Evolutionary conservation across 2,329 filamentous ascomycete species (phyloP).

Genomic region (Furcasterigmium sp.): DNA sequence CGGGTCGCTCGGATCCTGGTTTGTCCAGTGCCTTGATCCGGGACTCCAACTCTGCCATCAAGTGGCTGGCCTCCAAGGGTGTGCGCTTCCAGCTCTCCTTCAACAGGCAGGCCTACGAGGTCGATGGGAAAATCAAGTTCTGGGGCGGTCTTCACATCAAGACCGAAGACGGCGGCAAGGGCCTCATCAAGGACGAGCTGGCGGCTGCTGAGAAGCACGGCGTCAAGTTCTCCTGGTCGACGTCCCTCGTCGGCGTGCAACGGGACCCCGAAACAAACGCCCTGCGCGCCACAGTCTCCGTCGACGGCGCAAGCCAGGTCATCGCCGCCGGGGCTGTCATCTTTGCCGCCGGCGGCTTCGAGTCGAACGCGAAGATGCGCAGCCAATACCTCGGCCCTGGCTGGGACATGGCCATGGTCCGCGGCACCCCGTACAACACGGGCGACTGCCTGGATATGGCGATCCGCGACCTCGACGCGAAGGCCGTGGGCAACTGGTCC

Average conservation of each 20-base stretch:
- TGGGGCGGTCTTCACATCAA: constrained; percentile 62
- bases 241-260: constrained; percentile 34
- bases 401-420: constrained; percentile 58
- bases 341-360: constrained; percentile 58
- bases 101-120: constrained; percentile 60
- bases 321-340: constrained; percentile 38
- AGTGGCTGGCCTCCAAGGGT: constrained; percentile 51
- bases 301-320: constrained; percentile 17
- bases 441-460: constrained; percentile 53
- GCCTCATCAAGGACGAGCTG: constrained; percentile 45
- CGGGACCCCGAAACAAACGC: constrained; percentile 20
- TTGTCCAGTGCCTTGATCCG: constrained; percentile 44
- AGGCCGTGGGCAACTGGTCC: constrained; percentile 52
- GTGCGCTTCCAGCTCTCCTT: constrained; percentile 56
- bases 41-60: constrained; percentile 43
- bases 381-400: constrained; percentile 47
- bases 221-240: constrained; percentile 40
- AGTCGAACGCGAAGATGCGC: constrained; percentile 53
- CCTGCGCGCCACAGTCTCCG: constrained; percentile 23
- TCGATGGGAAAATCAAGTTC: constrained; percentile 57
- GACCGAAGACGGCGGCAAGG: constrained; percentile 54
- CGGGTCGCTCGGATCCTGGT: constrained; percentile 43
- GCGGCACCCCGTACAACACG: constrained; percentile 60
- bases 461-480: constrained; percentile 42
- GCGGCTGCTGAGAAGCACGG: constrained; percentile 34